A percentile compares a stretch with the other conserved stretches of the same genome.
Conservation (phyloP, 768 basidiomycete genomes). For the Lactarius psammicola region DNA sequence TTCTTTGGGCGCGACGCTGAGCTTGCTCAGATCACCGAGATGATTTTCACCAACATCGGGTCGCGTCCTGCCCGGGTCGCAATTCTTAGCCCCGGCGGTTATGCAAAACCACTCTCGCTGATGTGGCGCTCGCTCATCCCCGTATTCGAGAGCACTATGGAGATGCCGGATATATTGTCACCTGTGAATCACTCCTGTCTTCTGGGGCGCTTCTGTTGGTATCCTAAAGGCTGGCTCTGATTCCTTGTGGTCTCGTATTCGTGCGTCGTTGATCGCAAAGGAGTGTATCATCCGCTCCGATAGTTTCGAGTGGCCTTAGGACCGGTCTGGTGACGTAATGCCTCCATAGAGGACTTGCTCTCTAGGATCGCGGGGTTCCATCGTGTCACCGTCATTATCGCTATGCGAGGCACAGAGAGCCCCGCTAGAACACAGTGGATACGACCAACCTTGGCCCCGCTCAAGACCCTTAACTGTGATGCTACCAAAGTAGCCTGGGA, state of each 20-base stretch:
- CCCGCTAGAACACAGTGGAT: constrained; percentile 11
- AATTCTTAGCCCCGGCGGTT: neutral
- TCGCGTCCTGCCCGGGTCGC: neutral
- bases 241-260: neutral
- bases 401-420: constrained; percentile 8
- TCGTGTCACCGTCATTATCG: constrained; percentile 4
- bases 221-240: neutral
- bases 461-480: neutral
- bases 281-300: constrained; percentile 39
- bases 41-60: neutral
- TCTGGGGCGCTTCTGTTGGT: constrained; percentile 27
- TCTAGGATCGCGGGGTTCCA: neutral
- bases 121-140: neutral
- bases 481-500: neutral
- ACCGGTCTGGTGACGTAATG: constrained; percentile 17
- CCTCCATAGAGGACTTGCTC: constrained; percentile 5
- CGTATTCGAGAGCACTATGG: neutral
- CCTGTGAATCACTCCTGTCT: constrained; percentile 37
- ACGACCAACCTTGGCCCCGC: neutral
- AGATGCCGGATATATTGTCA: constrained; percentile 34
- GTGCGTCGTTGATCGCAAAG: constrained; percentile 15
- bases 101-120: neutral
- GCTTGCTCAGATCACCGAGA: neutral
- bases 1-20: neutral
- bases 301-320: constrained; percentile 44